Evolutionary conservation across 352 stramenopile species (phyloP).

Genomic region (Hyaloperonospora brassicae): DNA sequence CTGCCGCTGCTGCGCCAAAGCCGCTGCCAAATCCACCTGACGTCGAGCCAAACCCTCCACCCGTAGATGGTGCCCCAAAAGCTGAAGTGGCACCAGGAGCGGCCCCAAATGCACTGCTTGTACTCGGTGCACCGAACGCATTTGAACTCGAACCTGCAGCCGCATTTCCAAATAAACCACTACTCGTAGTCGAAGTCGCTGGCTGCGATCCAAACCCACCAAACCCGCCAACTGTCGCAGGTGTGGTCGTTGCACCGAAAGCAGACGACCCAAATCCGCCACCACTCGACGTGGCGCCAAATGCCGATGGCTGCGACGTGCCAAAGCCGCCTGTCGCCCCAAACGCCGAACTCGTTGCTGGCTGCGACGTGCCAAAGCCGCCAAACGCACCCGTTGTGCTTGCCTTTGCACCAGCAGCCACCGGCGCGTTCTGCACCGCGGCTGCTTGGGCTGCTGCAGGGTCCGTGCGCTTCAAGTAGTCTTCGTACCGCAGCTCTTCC

Average conservation of each 20-base stretch:
- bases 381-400: constrained; percentile 39
- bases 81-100: constrained; percentile 24
- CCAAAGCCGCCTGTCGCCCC: constrained; percentile 33
- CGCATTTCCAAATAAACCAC: constrained; percentile 32
- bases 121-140: constrained; percentile 34
- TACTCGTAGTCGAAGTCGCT: constrained; percentile 22
- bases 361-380: constrained; percentile 24
- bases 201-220: constrained; percentile 47
- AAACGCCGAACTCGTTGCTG: constrained; percentile 34
- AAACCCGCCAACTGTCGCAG: constrained; percentile 26
- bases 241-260: constrained; percentile 25
- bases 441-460: constrained; percentile 38
- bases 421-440: constrained; percentile 36
- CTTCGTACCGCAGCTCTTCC: constrained; percentile 70
- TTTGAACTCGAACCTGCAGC: constrained; percentile 14
- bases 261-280: constrained; percentile 31
- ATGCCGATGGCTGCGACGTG: constrained; percentile 24
- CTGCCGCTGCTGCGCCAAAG: constrained; percentile 39
- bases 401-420: constrained; percentile 27
- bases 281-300: constrained; percentile 28
- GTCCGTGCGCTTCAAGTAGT: constrained; percentile 72
- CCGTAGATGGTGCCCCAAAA: constrained; percentile 31
- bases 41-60: constrained; percentile 34
- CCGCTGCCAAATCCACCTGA: constrained; percentile 38
- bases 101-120: constrained; percentile 38